Conservation (phyloP, 352 stramenopile genomes). For the Globisporangium polare region DNA sequence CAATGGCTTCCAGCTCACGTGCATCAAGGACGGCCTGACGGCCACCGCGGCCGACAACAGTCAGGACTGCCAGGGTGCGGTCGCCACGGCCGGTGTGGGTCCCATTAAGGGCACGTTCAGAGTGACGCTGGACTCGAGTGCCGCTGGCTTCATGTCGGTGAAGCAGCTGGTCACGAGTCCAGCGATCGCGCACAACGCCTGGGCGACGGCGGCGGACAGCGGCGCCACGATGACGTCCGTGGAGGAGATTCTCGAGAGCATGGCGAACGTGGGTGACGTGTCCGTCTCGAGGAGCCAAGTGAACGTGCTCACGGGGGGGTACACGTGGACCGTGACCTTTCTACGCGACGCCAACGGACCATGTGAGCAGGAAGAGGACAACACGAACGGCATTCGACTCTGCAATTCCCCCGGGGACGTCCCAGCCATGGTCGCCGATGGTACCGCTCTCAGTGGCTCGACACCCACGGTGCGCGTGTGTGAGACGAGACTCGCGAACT, state of each 20-base stretch:
- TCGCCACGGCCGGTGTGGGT: slow-evolving; percentile 42
- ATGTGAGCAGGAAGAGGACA: slow-evolving; percentile 67
- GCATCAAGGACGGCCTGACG: slow-evolving; percentile 60
- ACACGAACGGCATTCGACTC: slow-evolving; percentile 33
- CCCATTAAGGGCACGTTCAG: slow-evolving; percentile 92
- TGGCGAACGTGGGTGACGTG: slow-evolving; percentile 94
- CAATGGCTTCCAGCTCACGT: slow-evolving; percentile 39
- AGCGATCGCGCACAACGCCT: slow-evolving; percentile 92
- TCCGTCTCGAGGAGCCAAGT: slow-evolving; percentile 84
- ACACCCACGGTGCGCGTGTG: slow-evolving; percentile 28
- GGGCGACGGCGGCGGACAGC: slow-evolving; percentile 83
- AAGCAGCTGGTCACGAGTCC: slow-evolving; percentile 56
- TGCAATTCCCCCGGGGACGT: slow-evolving; percentile 95
- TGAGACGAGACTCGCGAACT: slow-evolving; percentile 21
- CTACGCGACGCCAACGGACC: slow-evolving; percentile 75
- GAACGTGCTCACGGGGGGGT: slow-evolving; percentile 88
- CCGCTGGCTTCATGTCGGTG: slow-evolving; percentile 65
- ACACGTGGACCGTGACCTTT: slow-evolving; percentile 95
- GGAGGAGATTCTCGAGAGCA: slow-evolving; percentile 94
- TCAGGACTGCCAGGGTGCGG: slow-evolving; percentile 33
- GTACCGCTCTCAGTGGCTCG: slow-evolving; percentile 25
- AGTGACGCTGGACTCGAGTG: slow-evolving; percentile 83
- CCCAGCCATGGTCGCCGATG: slow-evolving; percentile 61
- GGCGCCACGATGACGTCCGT: slow-evolving; percentile 89
- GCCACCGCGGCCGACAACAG: slow-evolving; percentile 54